These are phyloP conservation scores for Sugiyamaella grinbergsii DNA, from an alignment of 1,139 yeast genomes.

Conservation along the genomic window DNA sequence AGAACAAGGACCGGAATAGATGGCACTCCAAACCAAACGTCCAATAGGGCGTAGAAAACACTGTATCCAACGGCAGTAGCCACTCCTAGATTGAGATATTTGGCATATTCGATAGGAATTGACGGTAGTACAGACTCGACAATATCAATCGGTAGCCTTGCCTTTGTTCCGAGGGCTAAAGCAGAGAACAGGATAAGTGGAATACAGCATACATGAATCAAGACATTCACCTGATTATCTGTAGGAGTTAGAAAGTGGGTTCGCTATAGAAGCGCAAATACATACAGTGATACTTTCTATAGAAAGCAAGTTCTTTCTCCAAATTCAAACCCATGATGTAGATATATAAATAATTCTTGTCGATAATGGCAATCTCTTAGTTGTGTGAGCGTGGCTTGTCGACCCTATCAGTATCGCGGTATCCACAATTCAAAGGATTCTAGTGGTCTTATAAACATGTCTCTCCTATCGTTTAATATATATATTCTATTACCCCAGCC, in stretches of 20 bases:
- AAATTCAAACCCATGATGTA: constrained; percentile 6
- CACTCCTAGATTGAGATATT: constrained; percentile 48
- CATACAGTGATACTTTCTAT: constrained; percentile 74
- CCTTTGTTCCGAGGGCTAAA: constrained; percentile 46
- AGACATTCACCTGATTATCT: constrained; percentile 63
- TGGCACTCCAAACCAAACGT: constrained; percentile 47
- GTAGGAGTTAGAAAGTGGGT: neutral
- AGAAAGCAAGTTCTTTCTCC: constrained; percentile 66
- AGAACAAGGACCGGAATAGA: constrained; percentile 45
- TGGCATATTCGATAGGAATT: constrained; percentile 34
- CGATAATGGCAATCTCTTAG: too few relatives aligned
- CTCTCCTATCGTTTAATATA: too few relatives aligned
- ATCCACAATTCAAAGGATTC: too few relatives aligned
- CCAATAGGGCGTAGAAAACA: constrained; percentile 49
- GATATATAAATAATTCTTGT: neutral
- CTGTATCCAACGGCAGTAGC: constrained; percentile 47
- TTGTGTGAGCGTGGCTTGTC: too few relatives aligned
- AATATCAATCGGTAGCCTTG: constrained; percentile 19
- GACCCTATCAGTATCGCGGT: too few relatives aligned
- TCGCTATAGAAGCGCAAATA: constrained; percentile 16
- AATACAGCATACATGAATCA: constrained; percentile 76
- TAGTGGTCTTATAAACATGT: too few relatives aligned
- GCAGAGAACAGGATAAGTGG: constrained; percentile 71
- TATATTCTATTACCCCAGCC: too few relatives aligned
- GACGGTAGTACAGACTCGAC: constrained; percentile 31